Conservation (phyloP, 116 monocot genomes). For the Zostera marina region DNA sequence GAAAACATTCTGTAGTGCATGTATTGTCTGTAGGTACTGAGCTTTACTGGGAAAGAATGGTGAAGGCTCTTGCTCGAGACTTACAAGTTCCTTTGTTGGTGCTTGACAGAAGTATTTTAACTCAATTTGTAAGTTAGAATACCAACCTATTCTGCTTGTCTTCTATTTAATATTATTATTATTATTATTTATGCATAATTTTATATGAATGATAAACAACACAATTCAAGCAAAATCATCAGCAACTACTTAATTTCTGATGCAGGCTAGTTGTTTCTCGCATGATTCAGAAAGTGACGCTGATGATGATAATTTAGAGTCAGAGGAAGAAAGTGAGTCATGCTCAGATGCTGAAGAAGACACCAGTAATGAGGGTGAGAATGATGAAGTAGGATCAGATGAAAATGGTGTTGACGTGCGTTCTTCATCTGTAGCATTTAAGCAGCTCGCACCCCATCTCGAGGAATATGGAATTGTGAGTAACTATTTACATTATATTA, state of each 20-base stretch:
- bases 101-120: constrained; percentile 70
- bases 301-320: constrained; percentile 57
- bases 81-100: constrained; percentile 70
- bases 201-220: neutral
- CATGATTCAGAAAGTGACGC: constrained; percentile 48
- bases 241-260: neutral
- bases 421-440: constrained; percentile 38
- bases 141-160: neutral
- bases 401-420: constrained; percentile 44
- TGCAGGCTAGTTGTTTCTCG: constrained; percentile 55
- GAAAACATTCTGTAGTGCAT: neutral
- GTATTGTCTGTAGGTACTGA: constrained; percentile 54
- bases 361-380: constrained; percentile 55
- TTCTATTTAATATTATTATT: neutral
- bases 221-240: neutral
- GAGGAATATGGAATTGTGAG: constrained; percentile 43
- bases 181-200: neutral
- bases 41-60: constrained; percentile 76
- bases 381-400: constrained; percentile 34
- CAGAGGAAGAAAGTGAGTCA: constrained; percentile 36
- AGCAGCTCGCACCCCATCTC: constrained; percentile 46
- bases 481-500: neutral
- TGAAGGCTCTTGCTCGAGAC: constrained; percentile 68
- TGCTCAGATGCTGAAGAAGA: constrained; percentile 62
- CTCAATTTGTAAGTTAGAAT: constrained; percentile 57